Evolutionary conservation across 805 yeast species (phyloP).

Genomic region (Zygosaccharomyces rouxii): DNA sequence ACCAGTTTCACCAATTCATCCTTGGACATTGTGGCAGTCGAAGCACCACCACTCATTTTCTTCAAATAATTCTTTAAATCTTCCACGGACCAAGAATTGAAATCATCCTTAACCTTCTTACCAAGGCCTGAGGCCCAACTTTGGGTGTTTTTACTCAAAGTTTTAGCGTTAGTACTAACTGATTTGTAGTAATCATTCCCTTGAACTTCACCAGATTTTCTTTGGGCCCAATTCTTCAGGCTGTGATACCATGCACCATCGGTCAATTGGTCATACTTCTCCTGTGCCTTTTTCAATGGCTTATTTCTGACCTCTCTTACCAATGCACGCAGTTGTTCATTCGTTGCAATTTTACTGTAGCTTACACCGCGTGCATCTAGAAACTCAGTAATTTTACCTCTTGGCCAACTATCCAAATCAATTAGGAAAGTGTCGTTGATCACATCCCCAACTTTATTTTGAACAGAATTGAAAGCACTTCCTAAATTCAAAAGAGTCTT

Average conservation of each 20-base stretch:
- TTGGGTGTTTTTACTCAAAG: slow-evolving; percentile 16
- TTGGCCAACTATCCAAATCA: slow-evolving; percentile 46
- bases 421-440: slow-evolving; percentile 45
- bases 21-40: slow-evolving; percentile 20
- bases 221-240: slow-evolving; percentile 38
- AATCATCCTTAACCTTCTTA: slow-evolving; percentile 25
- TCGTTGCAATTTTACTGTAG: slow-evolving; percentile 40
- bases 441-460: slow-evolving; percentile 33
- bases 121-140: slow-evolving; percentile 16
- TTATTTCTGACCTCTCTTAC: slow-evolving; percentile 39
- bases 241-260: slow-evolving; percentile 40
- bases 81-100: slow-evolving; percentile 41
- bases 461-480: slow-evolving; percentile 13
- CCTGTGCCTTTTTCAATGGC: slow-evolving; percentile 33
- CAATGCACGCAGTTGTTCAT: slow-evolving; percentile 37
- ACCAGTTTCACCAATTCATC: slow-evolving; percentile 39
- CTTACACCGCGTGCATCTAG: slow-evolving; percentile 40
- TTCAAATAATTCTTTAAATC: slow-evolving; percentile 42
- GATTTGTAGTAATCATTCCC: slow-evolving; percentile 13
- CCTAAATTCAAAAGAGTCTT: slow-evolving; percentile 14
- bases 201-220: slow-evolving; percentile 15
- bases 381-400: slow-evolving; percentile 41
- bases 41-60: slow-evolving; percentile 39
- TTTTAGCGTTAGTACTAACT: slow-evolving; percentile 9
- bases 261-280: slow-evolving; percentile 29